Percentiles rank a stretch among this genome's conserved stretches.
Evolutionary conservation across 352 stramenopile genomes (phyloP).

Genomic region (Phytophthora kernoviae): DNA sequence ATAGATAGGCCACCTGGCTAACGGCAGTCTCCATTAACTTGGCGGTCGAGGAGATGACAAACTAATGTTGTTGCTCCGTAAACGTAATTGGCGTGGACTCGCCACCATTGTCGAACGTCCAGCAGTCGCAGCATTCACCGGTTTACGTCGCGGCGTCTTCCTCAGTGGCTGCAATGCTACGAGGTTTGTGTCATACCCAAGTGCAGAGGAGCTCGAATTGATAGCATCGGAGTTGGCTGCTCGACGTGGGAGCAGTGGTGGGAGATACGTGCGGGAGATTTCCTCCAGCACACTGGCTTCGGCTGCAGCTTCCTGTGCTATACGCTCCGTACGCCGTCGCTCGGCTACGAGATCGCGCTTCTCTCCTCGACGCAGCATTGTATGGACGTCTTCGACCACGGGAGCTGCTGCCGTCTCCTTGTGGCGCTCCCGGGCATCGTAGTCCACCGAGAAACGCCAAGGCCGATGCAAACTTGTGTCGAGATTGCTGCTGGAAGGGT

Average conservation of each 20-base stretch:
- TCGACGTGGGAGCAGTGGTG: conserved; percentile 35
- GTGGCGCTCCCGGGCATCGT: conserved; percentile 66
- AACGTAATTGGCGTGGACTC: conserved; percentile 49
- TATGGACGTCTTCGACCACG: conserved; percentile 67
- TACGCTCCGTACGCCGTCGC: conserved; percentile 18
- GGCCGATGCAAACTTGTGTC: conserved; percentile 24
- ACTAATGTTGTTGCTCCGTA: conserved; percentile 29
- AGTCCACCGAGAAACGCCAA: conserved; percentile 82
- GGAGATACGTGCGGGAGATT: conserved; percentile 43
- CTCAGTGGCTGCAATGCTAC: conserved; percentile 29
- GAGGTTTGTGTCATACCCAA: conserved; percentile 2
- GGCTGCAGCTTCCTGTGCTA: conserved; percentile 16
- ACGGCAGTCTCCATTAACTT: conserved; percentile 1
- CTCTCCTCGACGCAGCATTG: conserved; percentile 29
- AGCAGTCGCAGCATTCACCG: conserved; percentile 44
- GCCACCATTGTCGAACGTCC: conserved; percentile 40
- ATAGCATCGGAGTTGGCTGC: neutral
- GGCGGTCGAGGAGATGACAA: conserved; percentile 10
- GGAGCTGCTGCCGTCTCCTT: conserved; percentile 60
- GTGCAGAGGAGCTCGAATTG: neutral
- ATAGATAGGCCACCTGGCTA: too few species aligned
- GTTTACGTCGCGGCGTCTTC: conserved; percentile 58
- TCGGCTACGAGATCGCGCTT: conserved; percentile 26
- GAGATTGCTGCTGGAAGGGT: conserved; percentile 28
- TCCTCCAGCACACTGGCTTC: conserved; percentile 45